Base-by-base conservation (phyloP, 2,329 filamentous ascomycete genomes). In the Paradendryphiella salina region DNA sequence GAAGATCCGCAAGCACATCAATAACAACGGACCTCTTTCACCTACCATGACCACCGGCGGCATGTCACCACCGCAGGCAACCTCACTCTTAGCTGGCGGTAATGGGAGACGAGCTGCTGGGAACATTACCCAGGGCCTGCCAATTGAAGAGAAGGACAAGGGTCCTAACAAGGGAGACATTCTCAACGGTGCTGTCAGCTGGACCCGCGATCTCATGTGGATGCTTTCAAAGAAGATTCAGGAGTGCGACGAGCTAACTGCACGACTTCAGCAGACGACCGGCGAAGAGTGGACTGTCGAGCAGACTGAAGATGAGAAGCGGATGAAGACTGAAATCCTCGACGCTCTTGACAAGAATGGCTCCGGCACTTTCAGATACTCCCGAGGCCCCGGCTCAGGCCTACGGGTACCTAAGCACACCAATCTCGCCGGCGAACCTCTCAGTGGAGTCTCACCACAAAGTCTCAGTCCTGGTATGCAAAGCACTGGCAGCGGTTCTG, bases 131-230 rank as follows among this genome's bases (percentile, higher is more conserved):
- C 93, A 93, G 59, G 91, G 92, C 11, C 82, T 97, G 23, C 93
- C 94, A 0, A 83, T 96, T 29, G 94, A 99, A 65, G 94, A 97
- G 62, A 97, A 97, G 73, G 94, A 99, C 76, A 97, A 97, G 71
- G 94, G 94, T 0, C 94, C 94, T 5, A 97, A 97, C 80, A 99
- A 99, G 77, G 94, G 94, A 40, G 94, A 99, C 65, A 97, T 99
- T 52, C 86, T 99, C 64, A 97, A 97, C 68, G 93, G 94, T 23
- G 89, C 93, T 28, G 94, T 97, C 46, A 91, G 90, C 75, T 99
- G 94, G 94, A 96, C 90, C 54, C 85, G 93, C 57, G 94, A 99
- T 76, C 80, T 99, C 44, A 96, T 97, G 90, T 97, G 94, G 94
- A 87, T 95, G 77, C 79, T 96, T 52, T 86, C 96, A 69, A 82